A percentile compares a stretch with the other conserved stretches of the same genome.
phyloP scores from a whole-genome alignment of 2,329 filamentous ascomycete species.

The Sclerotinia trifoliorum region DNA sequence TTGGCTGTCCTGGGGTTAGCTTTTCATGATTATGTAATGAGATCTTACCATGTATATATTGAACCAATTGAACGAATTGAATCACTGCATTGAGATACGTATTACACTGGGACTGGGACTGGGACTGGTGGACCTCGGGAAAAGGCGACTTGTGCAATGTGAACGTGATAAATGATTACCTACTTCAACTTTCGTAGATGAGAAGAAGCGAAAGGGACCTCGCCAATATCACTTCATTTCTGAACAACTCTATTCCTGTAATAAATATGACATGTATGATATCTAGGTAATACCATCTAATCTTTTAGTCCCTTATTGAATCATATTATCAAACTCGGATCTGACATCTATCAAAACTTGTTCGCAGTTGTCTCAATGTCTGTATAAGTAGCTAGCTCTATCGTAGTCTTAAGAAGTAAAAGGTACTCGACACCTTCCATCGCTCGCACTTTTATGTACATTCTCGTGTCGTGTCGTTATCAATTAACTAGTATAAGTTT shows the following conservation, averaged over 20 bases:
- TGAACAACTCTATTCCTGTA: too few relatives aligned
- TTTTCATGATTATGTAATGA: not conserved
- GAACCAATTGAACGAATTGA: not conserved
- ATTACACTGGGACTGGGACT: not conserved
- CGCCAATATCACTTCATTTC: too few relatives aligned
- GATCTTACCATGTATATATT: not conserved
- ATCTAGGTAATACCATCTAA: not conserved
- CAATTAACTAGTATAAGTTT: conserved; percentile 2
- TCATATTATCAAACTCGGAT: not conserved
- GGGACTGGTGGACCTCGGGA: not conserved
- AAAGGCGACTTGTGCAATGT: not conserved
- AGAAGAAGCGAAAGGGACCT: too few relatives aligned
- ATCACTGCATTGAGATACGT: not conserved
- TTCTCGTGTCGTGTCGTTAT: conserved; percentile 14
- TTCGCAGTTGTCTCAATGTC: not conserved
- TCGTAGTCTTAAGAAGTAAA: not conserved
- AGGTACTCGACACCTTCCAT: not conserved
- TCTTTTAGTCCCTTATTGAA: not conserved
- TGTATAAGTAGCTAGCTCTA: conserved; percentile 14
- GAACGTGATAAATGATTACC: not conserved
- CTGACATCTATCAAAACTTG: not conserved
- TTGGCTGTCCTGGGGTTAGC: not conserved
- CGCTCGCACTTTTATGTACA: conserved; percentile 8
- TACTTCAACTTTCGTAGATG: too few relatives aligned
- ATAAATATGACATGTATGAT: too few relatives aligned